Base-by-base conservation (phyloP, 2,329 filamentous ascomycete species). In the Cladorrhinum sp. region DNA sequence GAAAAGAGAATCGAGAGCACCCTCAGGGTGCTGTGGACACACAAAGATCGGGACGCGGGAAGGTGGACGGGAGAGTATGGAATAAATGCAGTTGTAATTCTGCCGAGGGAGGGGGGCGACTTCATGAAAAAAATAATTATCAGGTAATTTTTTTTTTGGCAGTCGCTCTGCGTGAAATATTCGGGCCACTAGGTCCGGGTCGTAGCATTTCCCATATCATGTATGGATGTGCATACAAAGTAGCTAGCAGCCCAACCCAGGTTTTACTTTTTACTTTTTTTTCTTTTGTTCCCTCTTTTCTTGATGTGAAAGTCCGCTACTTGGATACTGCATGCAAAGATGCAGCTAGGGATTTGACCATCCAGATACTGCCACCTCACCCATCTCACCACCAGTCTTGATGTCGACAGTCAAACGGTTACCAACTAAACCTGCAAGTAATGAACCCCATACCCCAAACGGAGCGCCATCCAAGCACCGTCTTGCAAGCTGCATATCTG, bases 361-460 rank as follows among this genome's bases (percentile, higher is more conserved):
- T 8, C 58, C 62, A 67, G 50, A 64, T 51, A 16, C 54, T 64
- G 64, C 65, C 64, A 66, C 62, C 62, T 64, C 38, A 45, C 41
- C 5, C 41, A 18, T 45, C 41, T 18, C 16, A 22, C 36, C 51
- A 22, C 27, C 32, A 55, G 32, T 45, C 36, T 45, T 20, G 38
- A 45, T 24, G 49, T 25, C 12, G 12, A 24, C 41, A 18, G 20
- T 49, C 53, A 56, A 45, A 36, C 53, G 41, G 36, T 49, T 23
- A 29, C 41, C 55, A 48, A 54, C 32, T 29, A 38, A 51, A 41
- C n/a, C 58, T 55, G 59, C 53, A 60, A 32, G 56, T 20, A 60
- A 59, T 63, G 25, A 64, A 60, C 41, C 41, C 41, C 41, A 45
- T 45, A 18, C 41, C 41, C 41, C 41, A 45, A 45, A 45, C 41